Evolutionary conservation across 2,329 filamentous ascomycete genomes (phyloP).

Genomic region (Exophiala bonariae): DNA sequence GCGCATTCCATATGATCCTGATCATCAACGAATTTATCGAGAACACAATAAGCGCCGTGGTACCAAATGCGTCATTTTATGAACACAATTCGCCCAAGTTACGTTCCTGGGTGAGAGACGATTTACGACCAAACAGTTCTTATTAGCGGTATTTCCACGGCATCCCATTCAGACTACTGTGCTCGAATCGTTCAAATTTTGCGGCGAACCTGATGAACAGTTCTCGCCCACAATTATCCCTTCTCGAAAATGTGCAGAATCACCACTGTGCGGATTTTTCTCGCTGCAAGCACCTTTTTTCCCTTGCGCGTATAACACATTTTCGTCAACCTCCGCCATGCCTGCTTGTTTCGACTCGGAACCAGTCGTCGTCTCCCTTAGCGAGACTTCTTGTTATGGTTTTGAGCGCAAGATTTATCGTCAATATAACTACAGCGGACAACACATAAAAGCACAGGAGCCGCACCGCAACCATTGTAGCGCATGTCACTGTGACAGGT

Average conservation of each 20-base stretch:
- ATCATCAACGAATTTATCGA: slow-evolving; percentile 24
- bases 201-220: too few relatives aligned
- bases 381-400: too few relatives aligned
- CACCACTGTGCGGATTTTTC: too few relatives aligned
- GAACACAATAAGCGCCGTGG: slow-evolving; percentile 20
- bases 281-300: not conserved
- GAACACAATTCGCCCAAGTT: slow-evolving; percentile 7
- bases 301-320: not conserved
- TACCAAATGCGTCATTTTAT: slow-evolving; percentile 27
- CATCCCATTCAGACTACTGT: too few relatives aligned
- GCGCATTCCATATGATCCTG: slow-evolving; percentile 16
- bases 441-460: too few relatives aligned
- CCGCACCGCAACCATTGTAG: too few relatives aligned
- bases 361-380: not conserved
- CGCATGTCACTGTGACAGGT: too few relatives aligned
- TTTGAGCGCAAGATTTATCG: slow-evolving; percentile 1
- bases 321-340: not conserved
- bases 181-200: too few relatives aligned
- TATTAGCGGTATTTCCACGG: not conserved
- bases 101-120: slow-evolving; percentile 2
- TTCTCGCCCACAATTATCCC: too few relatives aligned
- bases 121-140: slow-evolving; percentile 9
- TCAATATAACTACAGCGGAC: slow-evolving; percentile 1
- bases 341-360: slow-evolving; percentile 8
- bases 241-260: too few relatives aligned